Percentiles rank a stretch among this genome's conserved stretches.
phyloP scores from a whole-genome alignment of 2,329 filamentous ascomycete species.

The Colletotrichum sp. region DNA sequence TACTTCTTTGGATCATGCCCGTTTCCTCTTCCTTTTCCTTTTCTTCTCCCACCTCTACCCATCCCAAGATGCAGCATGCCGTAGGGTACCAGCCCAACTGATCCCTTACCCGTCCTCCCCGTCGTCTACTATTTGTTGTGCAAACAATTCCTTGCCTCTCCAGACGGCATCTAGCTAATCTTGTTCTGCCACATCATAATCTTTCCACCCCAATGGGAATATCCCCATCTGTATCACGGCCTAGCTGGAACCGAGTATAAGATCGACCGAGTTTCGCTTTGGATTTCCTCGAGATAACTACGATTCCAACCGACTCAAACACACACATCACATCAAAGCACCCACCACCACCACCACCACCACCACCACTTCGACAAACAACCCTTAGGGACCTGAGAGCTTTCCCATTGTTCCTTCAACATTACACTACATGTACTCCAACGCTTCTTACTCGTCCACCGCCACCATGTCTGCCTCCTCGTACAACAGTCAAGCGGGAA shows the following conservation, averaged over 20 bases:
- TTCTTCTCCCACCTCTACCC: slow-evolving; percentile 15
- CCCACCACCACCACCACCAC: background rate
- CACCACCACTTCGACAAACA: background rate
- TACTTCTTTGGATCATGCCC: slow-evolving; percentile 22
- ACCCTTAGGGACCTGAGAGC: background rate
- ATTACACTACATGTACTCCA: slow-evolving; percentile 18
- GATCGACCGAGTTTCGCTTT: slow-evolving; percentile 6
- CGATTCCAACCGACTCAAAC: background rate
- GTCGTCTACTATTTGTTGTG: slow-evolving; percentile 8
- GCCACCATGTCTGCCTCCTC: slow-evolving; percentile 18
- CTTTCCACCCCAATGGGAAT: slow-evolving; percentile 19
- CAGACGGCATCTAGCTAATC: slow-evolving; percentile 19
- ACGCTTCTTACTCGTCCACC: slow-evolving; percentile 11
- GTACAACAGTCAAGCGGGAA: slow-evolving; percentile 18
- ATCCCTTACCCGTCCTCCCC: slow-evolving; percentile 14
- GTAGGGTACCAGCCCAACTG: slow-evolving; percentile 23
- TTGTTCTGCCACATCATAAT: slow-evolving; percentile 21
- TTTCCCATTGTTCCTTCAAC: background rate
- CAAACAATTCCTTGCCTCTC: slow-evolving; percentile 15
- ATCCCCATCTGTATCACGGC: slow-evolving; percentile 12
- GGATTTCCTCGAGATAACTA: background rate
- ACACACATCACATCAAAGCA: background rate
- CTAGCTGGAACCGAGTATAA: slow-evolving; percentile 16
- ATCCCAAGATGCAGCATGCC: slow-evolving; percentile 24
- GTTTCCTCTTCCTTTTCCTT: slow-evolving; percentile 17